phyloP scores from a whole-genome alignment of 495 filamentous ascomycete genomes.

The Rhizodiscina lignyota region DNA sequence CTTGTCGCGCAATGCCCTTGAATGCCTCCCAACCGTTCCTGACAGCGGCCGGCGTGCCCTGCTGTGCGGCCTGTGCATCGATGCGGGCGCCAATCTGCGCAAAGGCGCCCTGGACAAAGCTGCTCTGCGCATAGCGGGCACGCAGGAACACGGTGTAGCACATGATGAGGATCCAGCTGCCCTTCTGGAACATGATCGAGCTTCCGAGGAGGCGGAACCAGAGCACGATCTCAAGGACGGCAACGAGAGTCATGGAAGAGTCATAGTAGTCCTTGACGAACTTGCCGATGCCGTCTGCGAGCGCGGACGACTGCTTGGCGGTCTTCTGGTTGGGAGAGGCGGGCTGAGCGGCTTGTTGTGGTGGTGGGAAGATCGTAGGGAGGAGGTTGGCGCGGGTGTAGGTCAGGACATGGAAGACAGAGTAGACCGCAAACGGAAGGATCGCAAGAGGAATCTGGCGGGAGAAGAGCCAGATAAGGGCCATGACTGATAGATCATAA shows the following conservation, averaged over 20 bases:
- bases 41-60: slow-evolving; percentile 70
- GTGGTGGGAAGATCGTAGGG: slow-evolving; percentile 37
- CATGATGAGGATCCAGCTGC: slow-evolving; percentile 72
- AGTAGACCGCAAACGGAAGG: slow-evolving; percentile 91
- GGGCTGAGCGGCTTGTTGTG: slow-evolving; percentile 7
- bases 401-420: slow-evolving; percentile 91
- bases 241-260: slow-evolving; percentile 30
- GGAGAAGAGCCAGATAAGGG: slow-evolving; percentile 83
- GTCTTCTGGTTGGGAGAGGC: slow-evolving; percentile 40
- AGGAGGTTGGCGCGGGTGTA: slow-evolving; percentile 57
- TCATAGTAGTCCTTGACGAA: slow-evolving; percentile 99
- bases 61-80: slow-evolving; percentile 68
- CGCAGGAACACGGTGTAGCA: slow-evolving; percentile 89
- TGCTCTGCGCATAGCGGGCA: slow-evolving; percentile 76
- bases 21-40: slow-evolving; percentile 68
- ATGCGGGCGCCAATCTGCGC: slow-evolving; percentile 51
- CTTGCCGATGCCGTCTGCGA: slow-evolving; percentile 65
- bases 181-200: slow-evolving; percentile 69
- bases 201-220: slow-evolving; percentile 68
- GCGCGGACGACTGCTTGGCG: slow-evolving; percentile 32
- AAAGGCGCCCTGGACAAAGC: slow-evolving; percentile 73
- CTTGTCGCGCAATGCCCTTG: slow-evolving; percentile 58
- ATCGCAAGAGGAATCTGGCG: slow-evolving; percentile 81
- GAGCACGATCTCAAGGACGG: slow-evolving; percentile 37
- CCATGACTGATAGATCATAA: slow-evolving; percentile 89